Percentiles rank a stretch among this genome's conserved stretches.
Evolutionary conservation across 1,139 yeast species (phyloP).

Genomic region (Hanseniaspora uvarum): DNA sequence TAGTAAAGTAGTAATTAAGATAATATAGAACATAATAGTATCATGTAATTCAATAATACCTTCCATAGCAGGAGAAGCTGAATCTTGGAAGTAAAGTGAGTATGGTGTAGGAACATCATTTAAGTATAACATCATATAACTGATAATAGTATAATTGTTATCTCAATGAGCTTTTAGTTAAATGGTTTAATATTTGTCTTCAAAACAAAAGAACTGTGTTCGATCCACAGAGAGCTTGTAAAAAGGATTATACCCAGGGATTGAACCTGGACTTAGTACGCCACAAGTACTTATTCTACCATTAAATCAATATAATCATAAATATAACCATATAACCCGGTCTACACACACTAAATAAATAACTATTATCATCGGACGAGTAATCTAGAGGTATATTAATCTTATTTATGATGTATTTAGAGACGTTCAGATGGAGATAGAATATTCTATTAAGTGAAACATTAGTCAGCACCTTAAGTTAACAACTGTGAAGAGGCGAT

Average conservation of each 20-base stretch:
- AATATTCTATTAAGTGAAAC: no score
- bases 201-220: slow-evolving; percentile 5
- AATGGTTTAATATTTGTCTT: slow-evolving; percentile 3
- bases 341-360: no score
- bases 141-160: no score
- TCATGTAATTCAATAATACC: slow-evolving; percentile 22
- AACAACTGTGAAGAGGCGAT: no score
- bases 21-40: slow-evolving; percentile 23
- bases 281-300: neutral
- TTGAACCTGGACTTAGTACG: neutral
- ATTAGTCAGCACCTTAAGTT: no score
- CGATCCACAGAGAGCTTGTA: slow-evolving; percentile 7
- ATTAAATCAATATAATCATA: neutral
- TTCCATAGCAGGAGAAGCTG: slow-evolving; percentile 20
- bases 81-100: slow-evolving; percentile 19
- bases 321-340: no score
- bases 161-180: slow-evolving; percentile 6
- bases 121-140: slow-evolving; percentile 2
- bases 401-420: no score
- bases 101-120: slow-evolving; percentile 21
- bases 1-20: slow-evolving; percentile 20
- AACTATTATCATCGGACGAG: no score
- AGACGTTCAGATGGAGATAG: no score
- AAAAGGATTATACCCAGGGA: neutral
- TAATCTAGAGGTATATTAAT: no score